Percentiles rank a stretch among this genome's conserved stretches.
These are phyloP conservation scores for Penicillium hesseltinei DNA, from an alignment of 2,329 filamentous ascomycete genomes.

Conservation along the genomic window DNA sequence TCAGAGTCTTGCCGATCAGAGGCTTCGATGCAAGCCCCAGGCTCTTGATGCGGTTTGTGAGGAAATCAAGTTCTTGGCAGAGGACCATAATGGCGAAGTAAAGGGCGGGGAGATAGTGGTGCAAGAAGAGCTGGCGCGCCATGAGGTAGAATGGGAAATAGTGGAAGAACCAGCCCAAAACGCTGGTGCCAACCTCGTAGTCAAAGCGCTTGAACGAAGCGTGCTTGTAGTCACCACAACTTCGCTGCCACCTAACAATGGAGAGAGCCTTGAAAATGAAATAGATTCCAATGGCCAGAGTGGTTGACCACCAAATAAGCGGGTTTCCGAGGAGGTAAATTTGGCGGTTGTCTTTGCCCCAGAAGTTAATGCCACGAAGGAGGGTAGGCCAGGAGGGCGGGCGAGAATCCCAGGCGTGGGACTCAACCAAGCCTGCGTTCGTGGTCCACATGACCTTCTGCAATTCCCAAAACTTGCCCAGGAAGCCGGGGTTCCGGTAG, in stretches of 20 bases:
- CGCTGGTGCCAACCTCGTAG: constrained; percentile 87
- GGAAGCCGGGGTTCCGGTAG: constrained; percentile 90
- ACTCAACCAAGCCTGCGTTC: constrained; percentile 93
- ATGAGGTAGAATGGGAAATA: constrained; percentile 99
- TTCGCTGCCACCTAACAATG: constrained; percentile 89
- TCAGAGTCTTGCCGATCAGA: constrained; percentile 70
- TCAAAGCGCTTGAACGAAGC: constrained; percentile 92
- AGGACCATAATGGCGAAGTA: constrained; percentile 91
- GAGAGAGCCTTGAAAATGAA: constrained; percentile 82
- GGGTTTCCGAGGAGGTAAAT: constrained; percentile 97
- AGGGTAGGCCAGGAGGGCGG: constrained; percentile 91
- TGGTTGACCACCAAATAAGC: constrained; percentile 89
- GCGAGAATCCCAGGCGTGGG: constrained; percentile 96
- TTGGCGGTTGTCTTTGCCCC: constrained; percentile 89
- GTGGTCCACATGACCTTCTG: constrained; percentile 99
- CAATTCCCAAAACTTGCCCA: constrained; percentile 96
- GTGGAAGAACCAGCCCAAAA: constrained; percentile 94
- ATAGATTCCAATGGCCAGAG: constrained; percentile 73
- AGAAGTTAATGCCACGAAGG: constrained; percentile 96
- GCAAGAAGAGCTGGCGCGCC: constrained; percentile 95
- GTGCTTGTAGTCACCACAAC: constrained; percentile 79
- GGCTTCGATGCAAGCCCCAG: constrained; percentile 69
- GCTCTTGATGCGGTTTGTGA: constrained; percentile 68
- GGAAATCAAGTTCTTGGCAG: constrained; percentile 85
- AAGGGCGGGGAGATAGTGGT: constrained; percentile 96